Evolutionary conservation across 2,329 filamentous ascomycete genomes (phyloP).

Genomic region (Scorias spongiosa): DNA sequence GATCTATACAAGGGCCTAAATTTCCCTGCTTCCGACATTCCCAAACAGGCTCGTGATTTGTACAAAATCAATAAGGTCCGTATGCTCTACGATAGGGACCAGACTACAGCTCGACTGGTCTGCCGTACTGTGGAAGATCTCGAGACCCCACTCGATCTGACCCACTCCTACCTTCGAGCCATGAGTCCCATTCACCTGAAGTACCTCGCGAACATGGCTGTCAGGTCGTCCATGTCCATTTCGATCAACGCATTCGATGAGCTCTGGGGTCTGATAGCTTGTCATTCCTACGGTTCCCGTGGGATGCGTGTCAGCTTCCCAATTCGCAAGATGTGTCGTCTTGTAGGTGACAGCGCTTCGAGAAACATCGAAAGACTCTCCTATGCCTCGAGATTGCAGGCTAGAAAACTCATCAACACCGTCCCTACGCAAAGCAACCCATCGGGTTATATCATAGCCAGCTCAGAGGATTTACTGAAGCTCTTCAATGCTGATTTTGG

Average conservation of each 20-base stretch:
- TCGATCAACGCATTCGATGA: conserved; percentile 77
- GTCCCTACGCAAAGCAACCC: conserved; percentile 67
- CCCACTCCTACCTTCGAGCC: conserved; percentile 68
- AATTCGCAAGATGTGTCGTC: conserved; percentile 78
- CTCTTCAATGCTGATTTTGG: conserved; percentile 82
- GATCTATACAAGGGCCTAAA: conserved; percentile 79
- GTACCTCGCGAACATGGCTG: conserved; percentile 76
- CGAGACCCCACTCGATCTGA: conserved; percentile 64
- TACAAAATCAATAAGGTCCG: conserved; percentile 86
- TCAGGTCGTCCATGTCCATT: conserved; percentile 89
- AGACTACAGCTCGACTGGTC: conserved; percentile 64
- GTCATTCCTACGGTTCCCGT: conserved; percentile 60
- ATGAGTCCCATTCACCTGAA: conserved; percentile 87
- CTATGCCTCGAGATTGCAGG: conserved; percentile 70
- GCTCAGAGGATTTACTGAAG: conserved; percentile 68
- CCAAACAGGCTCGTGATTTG: conserved; percentile 69
- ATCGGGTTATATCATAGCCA: conserved; percentile 79
- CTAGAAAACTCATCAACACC: conserved; percentile 77
- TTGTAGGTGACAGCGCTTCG: conserved; percentile 74
- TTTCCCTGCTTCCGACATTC: conserved; percentile 79
- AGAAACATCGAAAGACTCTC: conserved; percentile 77
- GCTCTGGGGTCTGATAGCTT: conserved; percentile 77
- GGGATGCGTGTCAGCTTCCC: conserved; percentile 90
- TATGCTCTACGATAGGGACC: conserved; percentile 70
- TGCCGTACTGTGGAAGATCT: conserved; percentile 62